Base-by-base conservation (phyloP, 305 asterid genomes). In the Solanum chacoense region DNA sequence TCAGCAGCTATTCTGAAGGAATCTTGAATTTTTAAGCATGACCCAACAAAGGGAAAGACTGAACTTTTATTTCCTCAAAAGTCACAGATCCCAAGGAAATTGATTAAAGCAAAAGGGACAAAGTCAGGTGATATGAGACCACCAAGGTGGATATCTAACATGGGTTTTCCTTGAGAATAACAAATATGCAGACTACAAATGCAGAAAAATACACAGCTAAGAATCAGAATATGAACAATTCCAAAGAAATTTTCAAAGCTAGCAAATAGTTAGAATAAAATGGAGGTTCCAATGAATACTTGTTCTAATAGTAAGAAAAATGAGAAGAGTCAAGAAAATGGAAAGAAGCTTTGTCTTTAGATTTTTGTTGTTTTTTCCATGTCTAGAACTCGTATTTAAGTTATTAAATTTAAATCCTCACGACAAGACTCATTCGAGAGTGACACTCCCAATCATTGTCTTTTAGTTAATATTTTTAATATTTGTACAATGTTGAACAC, bases 61-160 rank as follows among this genome's bases (percentile, higher is more conserved):
- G 80, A 74, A 78, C 36, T 78, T 71, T 55, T 59, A 72, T 84
- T 83, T 35, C 77, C 72, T 3, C 31, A 35, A 8, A 18, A 73
- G 86, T 86, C 38, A 93, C 90, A 85, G 95, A 94, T 95, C 95
- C 92, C 93, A 89, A 91, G 31, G 29, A 65, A 90, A 71, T 37
- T 88, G 85, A 63, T 7, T 35, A 81, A 32, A 22, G 86, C 85
- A 80, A 80, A 34, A 22, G 89, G 72, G 93, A 91, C 95, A 93
- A 72, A 89, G 88, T 89, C 93, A 93, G 93, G 92, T 91, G 95
- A 89, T 59, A 10, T 45, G 90, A 89, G 92, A 63, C 85, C 93
- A 85, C 90, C 91, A 34, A 89, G 91, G 88, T 87, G 93, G 40
- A 1, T 45, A 81, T 81, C 50, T 29, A 81, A 81, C 86, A 81